Conservation (phyloP, 768 basidiomycete genomes). For the Strobilomyces dryophilus region DNA sequence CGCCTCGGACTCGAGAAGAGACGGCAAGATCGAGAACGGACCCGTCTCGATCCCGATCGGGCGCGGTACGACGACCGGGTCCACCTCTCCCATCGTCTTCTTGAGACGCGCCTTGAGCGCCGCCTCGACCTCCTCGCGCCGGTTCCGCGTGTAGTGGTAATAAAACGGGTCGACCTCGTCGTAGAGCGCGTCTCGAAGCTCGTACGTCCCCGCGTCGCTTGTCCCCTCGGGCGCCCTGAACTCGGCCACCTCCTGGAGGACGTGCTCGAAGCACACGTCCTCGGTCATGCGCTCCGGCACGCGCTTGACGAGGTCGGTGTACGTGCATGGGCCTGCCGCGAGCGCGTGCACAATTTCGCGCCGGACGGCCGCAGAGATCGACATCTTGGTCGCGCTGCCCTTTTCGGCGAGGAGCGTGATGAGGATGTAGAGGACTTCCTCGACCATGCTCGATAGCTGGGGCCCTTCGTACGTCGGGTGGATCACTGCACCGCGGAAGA, state of each 20-base stretch:
- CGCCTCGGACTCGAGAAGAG: conserved; percentile 63
- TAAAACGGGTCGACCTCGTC: conserved; percentile 94
- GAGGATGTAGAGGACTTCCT: conserved; percentile 85
- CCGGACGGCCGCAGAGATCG: conserved; percentile 59
- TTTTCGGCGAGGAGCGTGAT: conserved; percentile 85
- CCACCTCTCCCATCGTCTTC: conserved; percentile 56
- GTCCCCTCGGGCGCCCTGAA: conserved; percentile 79
- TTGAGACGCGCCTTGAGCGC: conserved; percentile 63
- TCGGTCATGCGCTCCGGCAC: conserved; percentile 89
- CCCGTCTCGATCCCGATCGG: conserved; percentile 59
- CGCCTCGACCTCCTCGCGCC: conserved; percentile 85
- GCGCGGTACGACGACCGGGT: conserved; percentile 75
- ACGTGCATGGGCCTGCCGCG: conserved; percentile 81
- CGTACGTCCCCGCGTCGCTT: conserved; percentile 81
- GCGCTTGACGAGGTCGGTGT: conserved; percentile 87
- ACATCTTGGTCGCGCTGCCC: conserved; percentile 65
- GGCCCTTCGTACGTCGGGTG: conserved; percentile 61
- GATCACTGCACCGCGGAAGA: conserved; percentile 62
- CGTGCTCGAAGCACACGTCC: conserved; percentile 74
- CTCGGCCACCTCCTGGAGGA: conserved; percentile 72
- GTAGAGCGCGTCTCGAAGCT: conserved; percentile 77
- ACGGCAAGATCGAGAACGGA: conserved; percentile 64
- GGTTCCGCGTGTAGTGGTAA: conserved; percentile 92
- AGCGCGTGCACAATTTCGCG: conserved; percentile 90
- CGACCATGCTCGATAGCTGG: conserved; percentile 81